phyloP scores from a whole-genome alignment of 768 basidiomycete genomes.

The Lanmaoa rubissima region DNA sequence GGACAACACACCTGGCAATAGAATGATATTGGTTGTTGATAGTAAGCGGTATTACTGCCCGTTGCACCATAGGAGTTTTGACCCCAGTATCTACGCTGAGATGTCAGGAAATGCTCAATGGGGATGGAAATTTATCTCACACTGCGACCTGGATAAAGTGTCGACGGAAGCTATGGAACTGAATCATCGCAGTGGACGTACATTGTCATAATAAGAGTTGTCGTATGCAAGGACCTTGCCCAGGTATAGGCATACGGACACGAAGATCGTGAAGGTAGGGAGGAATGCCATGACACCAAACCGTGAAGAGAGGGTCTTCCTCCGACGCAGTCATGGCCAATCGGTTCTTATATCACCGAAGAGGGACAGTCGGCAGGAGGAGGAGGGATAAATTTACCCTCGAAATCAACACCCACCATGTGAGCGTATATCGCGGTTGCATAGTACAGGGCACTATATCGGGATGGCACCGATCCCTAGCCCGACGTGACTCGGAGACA shows the following conservation, averaged over 20 bases:
- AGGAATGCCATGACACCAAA: slow-evolving; percentile 12
- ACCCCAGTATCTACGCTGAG: slow-evolving; percentile 59
- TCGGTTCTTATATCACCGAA: slow-evolving; percentile 20
- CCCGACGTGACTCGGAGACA: background rate
- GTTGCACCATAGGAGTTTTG: slow-evolving; percentile 72
- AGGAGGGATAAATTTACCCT: background rate
- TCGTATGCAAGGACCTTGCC: slow-evolving; percentile 45
- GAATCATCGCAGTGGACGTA: slow-evolving; percentile 30
- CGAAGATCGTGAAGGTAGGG: background rate
- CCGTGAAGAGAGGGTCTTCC: background rate
- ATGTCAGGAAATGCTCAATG: background rate
- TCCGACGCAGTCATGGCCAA: background rate
- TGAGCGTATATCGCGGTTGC: slow-evolving; percentile 1
- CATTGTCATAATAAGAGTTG: slow-evolving; percentile 61
- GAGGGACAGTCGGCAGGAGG: background rate
- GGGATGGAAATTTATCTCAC: slow-evolving; percentile 33
- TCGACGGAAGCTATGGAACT: slow-evolving; percentile 1
- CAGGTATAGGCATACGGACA: slow-evolving; percentile 7
- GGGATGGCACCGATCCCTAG: slow-evolving; percentile 6
- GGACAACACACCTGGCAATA: slow-evolving; percentile 54
- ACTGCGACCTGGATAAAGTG: slow-evolving; percentile 47
- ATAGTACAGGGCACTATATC: slow-evolving; percentile 13
- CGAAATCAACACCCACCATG: slow-evolving; percentile 7
- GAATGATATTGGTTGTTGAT: slow-evolving; percentile 58
- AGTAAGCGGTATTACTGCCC: slow-evolving; percentile 49